Conservation (phyloP, 2,329 filamentous ascomycete genomes). For the Ramularia collo-cygni region DNA sequence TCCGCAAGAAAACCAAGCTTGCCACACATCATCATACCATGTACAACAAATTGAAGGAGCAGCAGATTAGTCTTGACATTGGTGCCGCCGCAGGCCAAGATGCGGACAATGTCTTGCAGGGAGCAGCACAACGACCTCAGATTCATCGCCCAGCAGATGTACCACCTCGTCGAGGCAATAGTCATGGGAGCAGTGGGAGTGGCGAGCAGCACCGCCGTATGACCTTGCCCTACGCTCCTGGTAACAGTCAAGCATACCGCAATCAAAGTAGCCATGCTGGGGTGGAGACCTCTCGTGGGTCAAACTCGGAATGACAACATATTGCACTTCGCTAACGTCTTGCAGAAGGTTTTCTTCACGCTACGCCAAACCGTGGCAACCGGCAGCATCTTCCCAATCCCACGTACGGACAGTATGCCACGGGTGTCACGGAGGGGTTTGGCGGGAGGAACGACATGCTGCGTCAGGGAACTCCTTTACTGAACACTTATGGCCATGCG, state of each 20-base stretch:
- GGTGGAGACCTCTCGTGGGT: conserved; percentile 16
- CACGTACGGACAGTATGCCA: too few species aligned
- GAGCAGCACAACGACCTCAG: conserved; percentile 4
- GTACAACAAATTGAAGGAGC: conserved; percentile 51
- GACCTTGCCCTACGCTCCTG: conserved; percentile 1
- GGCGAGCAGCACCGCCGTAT: conserved; percentile 6
- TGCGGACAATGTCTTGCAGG: conserved; percentile 41
- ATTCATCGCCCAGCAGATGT: conserved; percentile 2
- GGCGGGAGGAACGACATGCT: too few species aligned
- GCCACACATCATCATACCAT: conserved; percentile 2
- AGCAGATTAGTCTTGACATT: conserved; percentile 48
- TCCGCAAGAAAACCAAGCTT: conserved; percentile 11
- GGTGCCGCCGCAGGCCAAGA: conserved; percentile 50
- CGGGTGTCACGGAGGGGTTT: too few species aligned
- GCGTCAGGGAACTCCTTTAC: too few species aligned
- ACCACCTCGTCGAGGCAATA: conserved; percentile 3
- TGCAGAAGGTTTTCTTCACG: too few species aligned
- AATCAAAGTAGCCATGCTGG: conserved; percentile 12
- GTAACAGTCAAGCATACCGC: conserved; percentile 6
- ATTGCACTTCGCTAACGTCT: too few species aligned
- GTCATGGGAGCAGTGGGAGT: conserved; percentile 18
- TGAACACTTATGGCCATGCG: too few species aligned
- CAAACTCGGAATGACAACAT: neutral
- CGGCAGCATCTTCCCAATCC: too few species aligned
- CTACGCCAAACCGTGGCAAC: too few species aligned